These are phyloP conservation scores for Quercus lobata DNA, from an alignment of 331 rosid species.

Conservation along the genomic window DNA sequence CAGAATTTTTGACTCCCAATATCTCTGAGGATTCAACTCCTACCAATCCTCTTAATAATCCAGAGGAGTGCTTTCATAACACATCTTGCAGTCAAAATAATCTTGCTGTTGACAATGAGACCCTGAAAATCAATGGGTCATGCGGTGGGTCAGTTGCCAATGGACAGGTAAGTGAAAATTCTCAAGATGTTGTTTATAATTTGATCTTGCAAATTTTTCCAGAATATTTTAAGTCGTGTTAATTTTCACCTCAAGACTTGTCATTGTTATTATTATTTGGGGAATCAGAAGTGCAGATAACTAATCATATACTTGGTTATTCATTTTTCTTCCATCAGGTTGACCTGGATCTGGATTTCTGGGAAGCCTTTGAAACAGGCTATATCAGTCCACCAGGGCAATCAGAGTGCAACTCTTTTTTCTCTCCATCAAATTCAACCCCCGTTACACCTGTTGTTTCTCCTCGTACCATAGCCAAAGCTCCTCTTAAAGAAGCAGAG, in stretches of 20 bases:
- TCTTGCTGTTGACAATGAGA: too few relatives aligned
- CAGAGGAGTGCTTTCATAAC: slow-evolving; percentile 27
- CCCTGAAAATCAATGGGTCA: slow-evolving; percentile 19
- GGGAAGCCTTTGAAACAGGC: slow-evolving; percentile 18
- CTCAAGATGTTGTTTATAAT: slow-evolving; percentile 20
- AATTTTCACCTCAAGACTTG: neutral
- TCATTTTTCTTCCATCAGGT: slow-evolving; percentile 26
- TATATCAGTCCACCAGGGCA: slow-evolving; percentile 16
- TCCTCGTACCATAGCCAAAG: slow-evolving; percentile 32
- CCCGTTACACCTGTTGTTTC: slow-evolving; percentile 47
- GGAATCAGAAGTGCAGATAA: neutral
- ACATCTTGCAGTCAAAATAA: slow-evolving; percentile 4
- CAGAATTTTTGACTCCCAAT: slow-evolving; percentile 32
- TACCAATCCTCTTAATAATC: slow-evolving; percentile 20
- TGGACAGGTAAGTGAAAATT: too few relatives aligned
- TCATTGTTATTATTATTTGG: neutral
- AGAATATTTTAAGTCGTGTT: too few relatives aligned
- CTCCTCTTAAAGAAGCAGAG: slow-evolving; percentile 48
- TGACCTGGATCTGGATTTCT: slow-evolving; percentile 8
- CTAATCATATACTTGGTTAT: neutral
- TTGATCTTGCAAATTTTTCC: slow-evolving; percentile 29
- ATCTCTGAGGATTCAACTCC: slow-evolving; percentile 16
- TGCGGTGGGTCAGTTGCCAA: too few relatives aligned
- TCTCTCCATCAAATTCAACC: slow-evolving; percentile 7
- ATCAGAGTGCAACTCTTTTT: slow-evolving; percentile 18